These are phyloP conservation scores for Floccularia luteovirens DNA, from an alignment of 768 basidiomycete genomes.

Conservation along the genomic window DNA sequence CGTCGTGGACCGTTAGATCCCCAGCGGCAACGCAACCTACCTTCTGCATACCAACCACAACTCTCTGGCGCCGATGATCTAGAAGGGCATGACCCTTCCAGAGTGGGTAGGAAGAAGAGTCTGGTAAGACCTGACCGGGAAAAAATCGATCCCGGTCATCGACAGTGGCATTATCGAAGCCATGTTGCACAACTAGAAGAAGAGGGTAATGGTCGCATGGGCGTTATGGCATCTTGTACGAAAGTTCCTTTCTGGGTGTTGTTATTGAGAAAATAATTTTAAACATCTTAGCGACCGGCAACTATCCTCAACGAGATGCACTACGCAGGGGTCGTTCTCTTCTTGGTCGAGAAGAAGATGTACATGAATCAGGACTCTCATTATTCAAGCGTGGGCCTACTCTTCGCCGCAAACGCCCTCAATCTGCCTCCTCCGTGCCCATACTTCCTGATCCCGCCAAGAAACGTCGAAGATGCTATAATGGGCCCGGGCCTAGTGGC, in stretches of 20 bases:
- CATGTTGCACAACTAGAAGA: conserved; percentile 77
- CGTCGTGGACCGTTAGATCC: conserved; percentile 50
- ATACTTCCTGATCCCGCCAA: conserved; percentile 25
- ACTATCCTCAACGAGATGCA: conserved; percentile 50
- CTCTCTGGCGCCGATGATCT: conserved; percentile 28
- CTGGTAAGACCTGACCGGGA: conserved; percentile 90
- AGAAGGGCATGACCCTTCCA: conserved; percentile 39
- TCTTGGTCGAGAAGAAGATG: conserved; percentile 84
- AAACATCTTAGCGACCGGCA: conserved; percentile 58
- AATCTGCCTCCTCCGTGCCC: conserved; percentile 34
- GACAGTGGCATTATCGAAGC: conserved; percentile 89
- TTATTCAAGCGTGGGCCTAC: conserved; percentile 85
- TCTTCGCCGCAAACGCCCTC: conserved; percentile 59
- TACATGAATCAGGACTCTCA: conserved; percentile 87
- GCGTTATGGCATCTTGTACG: conserved; percentile 78
- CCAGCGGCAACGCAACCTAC: conserved; percentile 40
- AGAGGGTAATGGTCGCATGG: conserved; percentile 55
- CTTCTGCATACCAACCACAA: conserved; percentile 33
- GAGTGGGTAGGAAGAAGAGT: conserved; percentile 80
- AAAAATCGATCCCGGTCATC: conserved; percentile 91
- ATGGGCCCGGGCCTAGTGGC: conserved; percentile 84
- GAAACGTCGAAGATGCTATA: conserved; percentile 49
- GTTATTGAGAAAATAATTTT: conserved; percentile 8
- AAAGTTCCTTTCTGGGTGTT: conserved; percentile 15
- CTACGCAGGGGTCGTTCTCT: conserved; percentile 86